Conservation (phyloP, 805 yeast genomes). For the Candida ovalis region DNA sequence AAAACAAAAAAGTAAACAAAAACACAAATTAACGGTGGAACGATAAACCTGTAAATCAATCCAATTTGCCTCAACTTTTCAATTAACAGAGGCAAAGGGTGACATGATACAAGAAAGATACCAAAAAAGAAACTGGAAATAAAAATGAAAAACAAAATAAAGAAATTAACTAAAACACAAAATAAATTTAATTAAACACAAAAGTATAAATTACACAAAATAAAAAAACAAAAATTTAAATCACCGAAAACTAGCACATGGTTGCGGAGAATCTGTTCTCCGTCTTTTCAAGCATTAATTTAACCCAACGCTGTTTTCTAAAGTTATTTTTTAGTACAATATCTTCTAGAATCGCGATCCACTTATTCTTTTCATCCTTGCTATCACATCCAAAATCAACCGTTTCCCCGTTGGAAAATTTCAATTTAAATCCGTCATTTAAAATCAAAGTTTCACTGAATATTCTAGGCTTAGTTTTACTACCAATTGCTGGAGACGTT, state of each 20-base stretch:
- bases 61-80: too few species aligned
- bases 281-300: constrained; percentile 23
- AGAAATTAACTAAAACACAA: background rate
- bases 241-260: background rate
- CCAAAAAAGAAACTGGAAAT: background rate
- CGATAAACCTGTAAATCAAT: background rate
- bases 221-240: too few species aligned
- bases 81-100: background rate
- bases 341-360: constrained; percentile 61
- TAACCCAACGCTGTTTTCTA: constrained; percentile 36
- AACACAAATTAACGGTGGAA: background rate
- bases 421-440: constrained; percentile 71
- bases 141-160: background rate
- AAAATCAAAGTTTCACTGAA: constrained; percentile 68
- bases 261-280: background rate
- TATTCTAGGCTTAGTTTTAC: constrained; percentile 37
- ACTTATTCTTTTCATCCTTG: constrained; percentile 50
- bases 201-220: too few species aligned
- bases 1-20: background rate
- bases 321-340: constrained; percentile 40
- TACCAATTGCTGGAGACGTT: constrained; percentile 21
- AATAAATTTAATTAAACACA: too few species aligned
- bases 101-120: background rate
- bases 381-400: constrained; percentile 86
- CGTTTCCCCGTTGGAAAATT: constrained; percentile 74